Percentiles rank a stretch among this genome's conserved stretches.
Conservation (phyloP, 1,284 basidiomycete genomes). For the Irpex sp. region DNA sequence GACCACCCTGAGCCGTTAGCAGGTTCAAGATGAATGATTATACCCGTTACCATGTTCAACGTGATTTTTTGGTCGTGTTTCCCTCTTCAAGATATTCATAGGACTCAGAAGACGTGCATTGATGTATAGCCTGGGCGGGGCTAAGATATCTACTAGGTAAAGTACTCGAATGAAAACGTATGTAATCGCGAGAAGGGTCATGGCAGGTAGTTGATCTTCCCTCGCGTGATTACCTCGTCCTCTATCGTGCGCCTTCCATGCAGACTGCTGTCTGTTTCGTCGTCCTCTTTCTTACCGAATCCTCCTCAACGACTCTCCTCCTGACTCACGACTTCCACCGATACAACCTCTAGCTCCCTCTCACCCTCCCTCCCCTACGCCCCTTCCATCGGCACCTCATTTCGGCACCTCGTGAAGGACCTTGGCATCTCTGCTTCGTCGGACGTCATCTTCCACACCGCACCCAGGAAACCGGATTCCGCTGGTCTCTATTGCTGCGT, state of each 20-base stretch:
- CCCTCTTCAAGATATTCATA: too few species aligned
- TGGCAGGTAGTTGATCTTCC: too few species aligned
- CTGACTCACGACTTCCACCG: not conserved
- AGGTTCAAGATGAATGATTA: not conserved
- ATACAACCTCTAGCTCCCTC: not conserved
- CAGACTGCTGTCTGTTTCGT: too few species aligned
- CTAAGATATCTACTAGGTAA: not conserved
- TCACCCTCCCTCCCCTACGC: not conserved
- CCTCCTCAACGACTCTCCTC: not conserved
- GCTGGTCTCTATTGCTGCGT: not conserved
- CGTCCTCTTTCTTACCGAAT: too few species aligned
- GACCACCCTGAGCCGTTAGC: slow-evolving; percentile 21
- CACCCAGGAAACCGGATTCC: not conserved
- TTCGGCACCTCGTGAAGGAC: not conserved
- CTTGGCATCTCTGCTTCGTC: not conserved
- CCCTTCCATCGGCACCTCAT: not conserved
- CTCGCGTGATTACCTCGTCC: too few species aligned
- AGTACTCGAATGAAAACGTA: not conserved
- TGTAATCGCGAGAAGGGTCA: too few species aligned
- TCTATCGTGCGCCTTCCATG: too few species aligned
- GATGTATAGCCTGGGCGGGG: too few species aligned
- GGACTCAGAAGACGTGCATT: too few species aligned
- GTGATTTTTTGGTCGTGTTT: too few species aligned
- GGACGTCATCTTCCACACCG: not conserved
- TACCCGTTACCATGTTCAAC: too few species aligned